phyloP scores from a whole-genome alignment of 441 rosid genomes.

The Lepidium campestre region DNA sequence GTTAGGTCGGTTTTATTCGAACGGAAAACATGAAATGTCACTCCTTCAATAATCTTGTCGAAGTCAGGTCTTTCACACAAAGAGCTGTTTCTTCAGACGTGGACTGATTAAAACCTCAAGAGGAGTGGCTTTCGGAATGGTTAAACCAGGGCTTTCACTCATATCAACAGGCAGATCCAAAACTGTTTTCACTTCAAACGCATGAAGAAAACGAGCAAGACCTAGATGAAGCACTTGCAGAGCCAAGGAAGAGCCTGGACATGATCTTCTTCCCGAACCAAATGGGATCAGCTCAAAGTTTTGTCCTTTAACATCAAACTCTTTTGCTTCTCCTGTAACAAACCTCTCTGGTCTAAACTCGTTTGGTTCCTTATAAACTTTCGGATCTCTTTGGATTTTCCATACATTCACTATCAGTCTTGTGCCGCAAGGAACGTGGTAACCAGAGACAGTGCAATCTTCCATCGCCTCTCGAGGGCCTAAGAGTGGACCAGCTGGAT shows the following conservation, averaged over 20 bases:
- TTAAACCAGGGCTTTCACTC: slow-evolving; percentile 37
- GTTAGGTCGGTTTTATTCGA: neutral
- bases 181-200: slow-evolving; percentile 31
- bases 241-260: slow-evolving; percentile 40
- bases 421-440: slow-evolving; percentile 41
- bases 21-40: neutral
- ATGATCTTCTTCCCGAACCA: slow-evolving; percentile 47
- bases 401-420: slow-evolving; percentile 41
- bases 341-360: slow-evolving; percentile 48
- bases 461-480: slow-evolving; percentile 38
- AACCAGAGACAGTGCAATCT: slow-evolving; percentile 45
- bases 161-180: slow-evolving; percentile 27
- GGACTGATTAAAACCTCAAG: slow-evolving; percentile 39
- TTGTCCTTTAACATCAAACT: slow-evolving; percentile 33
- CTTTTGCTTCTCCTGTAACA: slow-evolving; percentile 26
- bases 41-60: neutral
- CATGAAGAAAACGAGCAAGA: slow-evolving; percentile 42
- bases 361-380: slow-evolving; percentile 29
- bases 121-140: slow-evolving; percentile 42
- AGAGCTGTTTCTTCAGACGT: slow-evolving; percentile 17
- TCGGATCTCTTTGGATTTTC: slow-evolving; percentile 50
- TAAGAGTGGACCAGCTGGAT: slow-evolving; percentile 47
- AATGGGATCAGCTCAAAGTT: slow-evolving; percentile 41
- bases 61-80: neutral
- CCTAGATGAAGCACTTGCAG: slow-evolving; percentile 31